phyloP scores from a whole-genome alignment of 164 flowering plant genomes.

The Vitis labrusca region DNA sequence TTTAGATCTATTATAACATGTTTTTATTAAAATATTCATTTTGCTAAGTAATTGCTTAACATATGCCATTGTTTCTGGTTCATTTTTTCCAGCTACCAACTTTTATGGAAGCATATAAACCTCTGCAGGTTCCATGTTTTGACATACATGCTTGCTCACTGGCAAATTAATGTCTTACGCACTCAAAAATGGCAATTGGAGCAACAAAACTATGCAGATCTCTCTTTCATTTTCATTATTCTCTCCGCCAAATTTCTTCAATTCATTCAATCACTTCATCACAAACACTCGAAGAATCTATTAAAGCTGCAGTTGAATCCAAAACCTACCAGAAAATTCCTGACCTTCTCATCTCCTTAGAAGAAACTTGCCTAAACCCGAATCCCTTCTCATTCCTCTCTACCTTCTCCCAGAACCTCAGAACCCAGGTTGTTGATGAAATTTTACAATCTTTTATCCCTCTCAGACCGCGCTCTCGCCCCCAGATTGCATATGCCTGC shows the following conservation, averaged over 20 bases:
- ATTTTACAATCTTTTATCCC: constrained; percentile 61
- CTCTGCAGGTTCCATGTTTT: constrained; percentile 10
- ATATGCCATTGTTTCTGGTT: background rate
- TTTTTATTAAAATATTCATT: too few species aligned
- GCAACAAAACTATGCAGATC: constrained; percentile 8
- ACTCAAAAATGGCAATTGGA: constrained; percentile 3
- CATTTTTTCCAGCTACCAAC: background rate
- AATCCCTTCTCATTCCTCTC: constrained; percentile 75
- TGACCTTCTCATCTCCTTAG: constrained; percentile 30
- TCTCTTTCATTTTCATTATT: background rate
- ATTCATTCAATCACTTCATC: constrained; percentile 10
- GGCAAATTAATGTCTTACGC: background rate
- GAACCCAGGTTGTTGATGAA: constrained; percentile 53
- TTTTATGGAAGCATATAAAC: background rate
- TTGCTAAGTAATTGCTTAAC: background rate
- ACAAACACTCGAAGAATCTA: constrained; percentile 38
- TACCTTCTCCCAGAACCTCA: constrained; percentile 23
- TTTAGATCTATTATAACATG: too few species aligned
- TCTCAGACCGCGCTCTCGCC: constrained; percentile 57
- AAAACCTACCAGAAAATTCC: constrained; percentile 56
- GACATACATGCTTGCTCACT: background rate
- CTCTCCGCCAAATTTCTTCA: constrained; percentile 8
- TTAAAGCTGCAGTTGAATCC: constrained; percentile 43
- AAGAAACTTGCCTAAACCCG: constrained; percentile 25
- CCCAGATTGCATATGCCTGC: constrained; percentile 30